Base-by-base conservation (phyloP, 495 filamentous ascomycete genomes). In the Aspergillus diversus region DNA sequence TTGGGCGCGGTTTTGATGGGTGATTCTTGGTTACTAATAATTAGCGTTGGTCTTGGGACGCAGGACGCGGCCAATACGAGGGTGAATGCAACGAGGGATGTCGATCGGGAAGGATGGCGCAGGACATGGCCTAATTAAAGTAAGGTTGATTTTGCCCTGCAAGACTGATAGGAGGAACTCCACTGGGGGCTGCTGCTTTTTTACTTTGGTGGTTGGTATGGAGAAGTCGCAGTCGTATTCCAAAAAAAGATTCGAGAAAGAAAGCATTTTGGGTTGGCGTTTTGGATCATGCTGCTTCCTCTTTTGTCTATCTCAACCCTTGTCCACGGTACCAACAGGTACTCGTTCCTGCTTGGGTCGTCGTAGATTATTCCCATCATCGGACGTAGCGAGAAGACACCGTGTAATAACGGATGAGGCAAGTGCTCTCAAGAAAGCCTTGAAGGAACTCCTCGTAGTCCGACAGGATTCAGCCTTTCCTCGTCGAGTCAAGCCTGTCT, bases 31-130 rank as follows among this genome's bases (percentile, higher is more conserved):
- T 27, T 27, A 27, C 21, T 27, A 1, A 27, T 27, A 27, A 27
- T 27, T 27, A 27, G 21, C 2, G 21, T 27, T 27, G n/a, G n/a
- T n/a, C 21, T 27, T 27, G 21, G 21, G 21, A 27, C 21, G 21
- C 21, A 27, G 21, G 21, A 27, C 21, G 21, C 21, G 21, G n/a
- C n/a, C 5, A 43, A 43, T 7, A 43, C 5, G 39, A 43, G n/a
- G 4, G 4, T 3, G 11, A 15, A 43, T 55, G 52, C 52, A 34
- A 35, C 32, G 52, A 55, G 52, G 52, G 52, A 15, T 55, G 52
- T 55, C 31, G 51, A 55, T 55, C 52, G 52, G n/a, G 39, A 4
- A 8, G 39, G 39, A 43, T 43, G 39, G 39, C 39, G 39, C 39
- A 43, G 39, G 4, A 15, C 11, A 43, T 0, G 39, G 39, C 39